Conservation (phyloP, 345 rosid genomes). For the Rhodomyrtus tomentosa region DNA sequence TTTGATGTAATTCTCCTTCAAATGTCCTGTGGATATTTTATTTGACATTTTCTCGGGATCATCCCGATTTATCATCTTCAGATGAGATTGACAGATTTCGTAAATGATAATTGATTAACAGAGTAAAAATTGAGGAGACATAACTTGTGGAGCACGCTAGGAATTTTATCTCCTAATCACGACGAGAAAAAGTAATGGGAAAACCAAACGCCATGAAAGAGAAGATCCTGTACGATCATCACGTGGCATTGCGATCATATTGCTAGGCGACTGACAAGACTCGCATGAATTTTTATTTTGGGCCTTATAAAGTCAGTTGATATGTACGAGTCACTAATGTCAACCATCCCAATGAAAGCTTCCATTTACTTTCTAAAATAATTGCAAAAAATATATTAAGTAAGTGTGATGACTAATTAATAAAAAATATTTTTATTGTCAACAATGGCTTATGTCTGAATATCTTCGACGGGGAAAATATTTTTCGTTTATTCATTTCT, state of each 20-base stretch:
- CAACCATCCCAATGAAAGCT: neutral
- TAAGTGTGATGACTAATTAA: neutral
- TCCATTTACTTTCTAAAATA: neutral
- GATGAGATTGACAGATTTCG: too few species aligned
- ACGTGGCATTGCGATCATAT: neutral
- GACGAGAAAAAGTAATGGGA: neutral
- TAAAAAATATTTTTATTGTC: neutral
- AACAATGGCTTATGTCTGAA: too few species aligned
- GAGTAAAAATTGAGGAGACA: neutral
- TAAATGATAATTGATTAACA: neutral
- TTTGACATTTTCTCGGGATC: too few species aligned
- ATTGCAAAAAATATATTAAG: too few species aligned
- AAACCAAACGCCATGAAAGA: neutral
- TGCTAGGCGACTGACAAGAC: neutral
- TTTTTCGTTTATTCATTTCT: neutral
- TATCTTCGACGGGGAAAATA: rapidly evolving
- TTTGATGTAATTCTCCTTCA: too few species aligned
- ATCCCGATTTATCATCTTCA: too few species aligned
- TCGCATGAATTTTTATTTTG: neutral
- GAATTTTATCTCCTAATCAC: neutral
- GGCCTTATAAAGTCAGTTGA: neutral
- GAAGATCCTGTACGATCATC: neutral
- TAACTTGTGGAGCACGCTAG: neutral
- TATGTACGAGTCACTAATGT: neutral
- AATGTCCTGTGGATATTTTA: too few species aligned